Conservation (phyloP, 1,284 basidiomycete species). For the Apiotrichum veenhuisii region DNA sequence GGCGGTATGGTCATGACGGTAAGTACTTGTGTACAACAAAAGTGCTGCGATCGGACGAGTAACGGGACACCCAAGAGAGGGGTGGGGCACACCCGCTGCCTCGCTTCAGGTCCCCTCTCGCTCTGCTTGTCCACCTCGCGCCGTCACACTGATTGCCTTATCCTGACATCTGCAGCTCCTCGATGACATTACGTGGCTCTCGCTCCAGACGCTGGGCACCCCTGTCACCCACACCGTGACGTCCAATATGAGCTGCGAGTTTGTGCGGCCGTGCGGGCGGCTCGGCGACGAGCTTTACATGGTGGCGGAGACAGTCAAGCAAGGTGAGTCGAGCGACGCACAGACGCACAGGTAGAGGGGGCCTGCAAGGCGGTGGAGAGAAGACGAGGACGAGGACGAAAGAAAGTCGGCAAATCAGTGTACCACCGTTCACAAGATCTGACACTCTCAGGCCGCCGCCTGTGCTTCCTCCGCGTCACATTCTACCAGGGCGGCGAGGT, state of each 20-base stretch:
- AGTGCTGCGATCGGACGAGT: background rate
- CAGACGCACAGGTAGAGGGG: too few relatives aligned
- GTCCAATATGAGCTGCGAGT: conserved; percentile 15
- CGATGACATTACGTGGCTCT: conserved; percentile 15
- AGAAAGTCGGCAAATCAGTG: too few relatives aligned
- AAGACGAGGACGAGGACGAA: too few relatives aligned
- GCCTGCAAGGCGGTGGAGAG: too few relatives aligned
- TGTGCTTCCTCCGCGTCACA: conserved; percentile 14
- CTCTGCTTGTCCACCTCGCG: too few relatives aligned
- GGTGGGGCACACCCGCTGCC: background rate
- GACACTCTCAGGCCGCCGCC: conserved; percentile 4
- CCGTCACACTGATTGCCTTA: too few relatives aligned
- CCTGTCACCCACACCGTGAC: conserved; percentile 5
- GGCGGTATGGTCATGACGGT: conserved; percentile 16
- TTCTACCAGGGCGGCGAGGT: conserved; percentile 11
- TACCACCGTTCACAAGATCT: too few relatives aligned
- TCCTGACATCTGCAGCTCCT: conserved; percentile 11
- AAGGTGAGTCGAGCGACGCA: conserved; percentile 13
- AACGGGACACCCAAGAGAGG: background rate
- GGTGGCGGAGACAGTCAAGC: conserved; percentile 5
- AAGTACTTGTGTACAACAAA: background rate
- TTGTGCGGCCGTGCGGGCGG: conserved; percentile 9
- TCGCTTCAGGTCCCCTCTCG: background rate
- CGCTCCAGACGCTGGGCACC: conserved; percentile 9
- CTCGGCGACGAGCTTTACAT: conserved; percentile 9